A percentile compares a stretch with the other conserved stretches of the same genome.
phyloP scores from a whole-genome alignment of 257 asterid genomes.

The Solanum peruvianum region DNA sequence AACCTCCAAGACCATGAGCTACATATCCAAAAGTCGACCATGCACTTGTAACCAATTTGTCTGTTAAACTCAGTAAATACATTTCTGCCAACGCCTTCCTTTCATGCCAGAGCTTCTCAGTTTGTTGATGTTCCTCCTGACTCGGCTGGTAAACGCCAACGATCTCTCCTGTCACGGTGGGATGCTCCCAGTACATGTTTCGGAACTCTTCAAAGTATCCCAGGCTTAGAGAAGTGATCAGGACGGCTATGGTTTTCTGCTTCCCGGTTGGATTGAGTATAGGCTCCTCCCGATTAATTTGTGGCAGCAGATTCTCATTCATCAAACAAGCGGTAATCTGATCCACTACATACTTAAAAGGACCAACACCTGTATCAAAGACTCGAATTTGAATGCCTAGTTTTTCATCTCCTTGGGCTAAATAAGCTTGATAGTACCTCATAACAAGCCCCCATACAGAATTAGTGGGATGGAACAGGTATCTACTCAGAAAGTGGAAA shows the following conservation, averaged over 20 bases:
- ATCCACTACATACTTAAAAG: slow-evolving; percentile 33
- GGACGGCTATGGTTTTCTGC: slow-evolving; percentile 29
- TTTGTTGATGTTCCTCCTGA: slow-evolving; percentile 46
- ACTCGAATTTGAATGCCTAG: slow-evolving; percentile 62
- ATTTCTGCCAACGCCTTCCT: slow-evolving; percentile 65
- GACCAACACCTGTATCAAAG: slow-evolving; percentile 21
- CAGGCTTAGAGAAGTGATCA: slow-evolving; percentile 43
- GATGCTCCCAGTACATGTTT: slow-evolving; percentile 50
- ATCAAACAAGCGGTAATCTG: slow-evolving; percentile 48
- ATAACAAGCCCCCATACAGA: slow-evolving; percentile 57
- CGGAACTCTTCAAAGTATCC: slow-evolving; percentile 51
- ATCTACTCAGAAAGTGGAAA: slow-evolving; percentile 67
- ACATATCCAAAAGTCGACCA: slow-evolving; percentile 81
- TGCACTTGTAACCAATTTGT: slow-evolving; percentile 66
- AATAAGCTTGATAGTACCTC: slow-evolving; percentile 46
- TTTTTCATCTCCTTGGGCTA: slow-evolving; percentile 44
- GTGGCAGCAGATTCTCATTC: slow-evolving; percentile 44
- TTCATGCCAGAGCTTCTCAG: slow-evolving; percentile 37
- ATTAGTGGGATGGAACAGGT: slow-evolving; percentile 72
- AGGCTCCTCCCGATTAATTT: slow-evolving; percentile 10
- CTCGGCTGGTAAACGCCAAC: slow-evolving; percentile 47
- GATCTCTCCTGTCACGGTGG: slow-evolving; percentile 47
- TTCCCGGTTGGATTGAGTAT: background rate
- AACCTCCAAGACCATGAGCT: slow-evolving; percentile 75
- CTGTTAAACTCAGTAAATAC: slow-evolving; percentile 56